These are phyloP conservation scores for Suhomyces coccinellae DNA, from an alignment of 1,139 yeast species.

Conservation along the genomic window DNA sequence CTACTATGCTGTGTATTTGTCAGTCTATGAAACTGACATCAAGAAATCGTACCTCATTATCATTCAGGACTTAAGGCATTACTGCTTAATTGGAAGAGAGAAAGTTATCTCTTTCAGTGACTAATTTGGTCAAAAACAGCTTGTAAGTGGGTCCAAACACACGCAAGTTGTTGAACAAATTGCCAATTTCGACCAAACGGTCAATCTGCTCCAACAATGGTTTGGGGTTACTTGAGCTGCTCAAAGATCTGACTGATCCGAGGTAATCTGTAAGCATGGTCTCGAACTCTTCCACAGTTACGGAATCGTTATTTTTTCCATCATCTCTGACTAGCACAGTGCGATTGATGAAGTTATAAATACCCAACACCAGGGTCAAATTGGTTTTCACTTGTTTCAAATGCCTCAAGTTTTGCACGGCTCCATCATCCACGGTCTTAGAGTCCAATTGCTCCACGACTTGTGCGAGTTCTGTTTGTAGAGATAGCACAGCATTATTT, in stretches of 20 bases:
- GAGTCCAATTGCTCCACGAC: conserved; percentile 16
- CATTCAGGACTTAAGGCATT: too few species aligned
- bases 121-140: conserved; percentile 40
- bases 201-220: conserved; percentile 39
- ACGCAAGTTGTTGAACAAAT: conserved; percentile 52
- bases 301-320: neutral
- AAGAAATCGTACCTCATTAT: too few species aligned
- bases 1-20: too few species aligned
- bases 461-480: conserved; percentile 49
- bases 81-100: too few species aligned
- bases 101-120: conserved; percentile 25
- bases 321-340: neutral
- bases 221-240: conserved; percentile 24
- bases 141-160: conserved; percentile 50
- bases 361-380: conserved; percentile 43
- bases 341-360: conserved; percentile 32
- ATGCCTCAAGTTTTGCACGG: conserved; percentile 43
- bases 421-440: conserved; percentile 22
- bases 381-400: conserved; percentile 47
- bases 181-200: conserved; percentile 46
- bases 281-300: conserved; percentile 14
- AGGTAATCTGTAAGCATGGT: conserved; percentile 29
- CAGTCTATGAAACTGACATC: too few species aligned
- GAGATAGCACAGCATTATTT: conserved; percentile 54
- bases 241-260: conserved; percentile 41